Evolutionary conservation across 805 yeast species (phyloP), one percentile per base, ranked within the genome.

Genomic region (Wickerhamiella alocasiicola): DNA sequence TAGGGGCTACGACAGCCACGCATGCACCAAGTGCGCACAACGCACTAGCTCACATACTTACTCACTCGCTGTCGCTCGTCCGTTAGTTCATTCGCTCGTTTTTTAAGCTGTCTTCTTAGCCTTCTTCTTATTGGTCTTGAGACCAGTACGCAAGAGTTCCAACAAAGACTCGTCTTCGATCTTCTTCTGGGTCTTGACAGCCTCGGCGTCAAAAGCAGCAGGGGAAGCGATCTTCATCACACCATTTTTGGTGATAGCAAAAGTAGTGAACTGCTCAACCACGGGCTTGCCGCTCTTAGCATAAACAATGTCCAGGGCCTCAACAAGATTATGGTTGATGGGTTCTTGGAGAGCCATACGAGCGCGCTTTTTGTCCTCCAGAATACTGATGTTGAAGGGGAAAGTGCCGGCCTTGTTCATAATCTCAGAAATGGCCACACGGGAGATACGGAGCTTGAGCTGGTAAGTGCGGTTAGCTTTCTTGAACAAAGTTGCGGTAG

Each of bases 301-400:
- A 56, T 72, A 67, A 56, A 68, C 67, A 40, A 80, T 70, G 46
- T 79, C 87, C 57, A 79, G 78, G 36, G 82, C 74, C 55, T 70
- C 67, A 54, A 78, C 66, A 31, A 78, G 72, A 46, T 71, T 68
- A 62, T 78, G 87, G 67, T 67, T 73, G 42, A 67, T 64, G 58
- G 82, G 76, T 68, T 80, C 87, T 55, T 70, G 72, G 53, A 80
- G 68, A 38, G 87, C 88, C 62, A 78, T 72, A 56, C 81, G 72
- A 45, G 79, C 76, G 59, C 73, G 78, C 59, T 74, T 70, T 51
- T 81, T 76, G 53, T 81, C 82, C 31, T 70, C 74, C 42, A 80
- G 70, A 51, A 70, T 67, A 59, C 78, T 70, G 51, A 77, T 67
- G 50, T 78, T 67, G 63, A 74, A 74, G 41, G 88, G 88, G 73